phyloP scores from a whole-genome alignment of 2,329 filamentous ascomycete genomes.

The Microsporum audouinii region DNA sequence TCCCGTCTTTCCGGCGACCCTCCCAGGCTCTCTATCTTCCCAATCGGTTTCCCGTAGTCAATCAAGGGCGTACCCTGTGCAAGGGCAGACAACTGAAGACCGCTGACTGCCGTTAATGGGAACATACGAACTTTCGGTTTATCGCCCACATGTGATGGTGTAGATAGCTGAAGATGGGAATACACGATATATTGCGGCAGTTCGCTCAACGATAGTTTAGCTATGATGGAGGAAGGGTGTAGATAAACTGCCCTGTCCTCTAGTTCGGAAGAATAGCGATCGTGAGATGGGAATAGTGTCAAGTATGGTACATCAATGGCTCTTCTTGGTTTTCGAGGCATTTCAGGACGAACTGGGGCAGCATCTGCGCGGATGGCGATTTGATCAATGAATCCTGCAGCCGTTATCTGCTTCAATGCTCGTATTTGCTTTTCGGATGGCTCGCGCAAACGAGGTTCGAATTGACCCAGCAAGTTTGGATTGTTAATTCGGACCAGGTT shows the following conservation, averaged over 20 bases:
- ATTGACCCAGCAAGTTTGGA: slow-evolving; percentile 35
- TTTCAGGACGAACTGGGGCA: slow-evolving; percentile 59
- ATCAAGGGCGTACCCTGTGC: slow-evolving; percentile 77
- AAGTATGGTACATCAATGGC: slow-evolving; percentile 88
- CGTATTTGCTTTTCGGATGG: slow-evolving; percentile 58
- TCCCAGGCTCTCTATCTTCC: slow-evolving; percentile 52
- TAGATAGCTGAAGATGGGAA: slow-evolving; percentile 63
- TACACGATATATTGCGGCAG: slow-evolving; percentile 85
- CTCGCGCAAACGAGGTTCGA: slow-evolving; percentile 43
- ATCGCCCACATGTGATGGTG: slow-evolving; percentile 42
- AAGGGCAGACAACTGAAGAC: slow-evolving; percentile 62
- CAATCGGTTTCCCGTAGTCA: slow-evolving; percentile 79
- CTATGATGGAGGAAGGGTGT: slow-evolving; percentile 72
- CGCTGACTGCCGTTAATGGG: slow-evolving; percentile 67
- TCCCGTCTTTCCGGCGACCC: slow-evolving; percentile 48
- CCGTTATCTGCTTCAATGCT: slow-evolving; percentile 79
- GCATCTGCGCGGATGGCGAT: slow-evolving; percentile 84
- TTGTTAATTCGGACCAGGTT: slow-evolving; percentile 68
- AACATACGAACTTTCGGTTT: slow-evolving; percentile 77
- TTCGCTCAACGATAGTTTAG: slow-evolving; percentile 56
- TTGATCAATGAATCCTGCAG: slow-evolving; percentile 87
- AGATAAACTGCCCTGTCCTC: slow-evolving; percentile 65
- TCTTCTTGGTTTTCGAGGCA: slow-evolving; percentile 59
- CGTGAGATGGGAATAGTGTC: slow-evolving; percentile 61
- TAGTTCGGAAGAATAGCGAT: slow-evolving; percentile 31